Conservation (phyloP, 805 yeast genomes). For the Kodamaea kakaduensis region DNA sequence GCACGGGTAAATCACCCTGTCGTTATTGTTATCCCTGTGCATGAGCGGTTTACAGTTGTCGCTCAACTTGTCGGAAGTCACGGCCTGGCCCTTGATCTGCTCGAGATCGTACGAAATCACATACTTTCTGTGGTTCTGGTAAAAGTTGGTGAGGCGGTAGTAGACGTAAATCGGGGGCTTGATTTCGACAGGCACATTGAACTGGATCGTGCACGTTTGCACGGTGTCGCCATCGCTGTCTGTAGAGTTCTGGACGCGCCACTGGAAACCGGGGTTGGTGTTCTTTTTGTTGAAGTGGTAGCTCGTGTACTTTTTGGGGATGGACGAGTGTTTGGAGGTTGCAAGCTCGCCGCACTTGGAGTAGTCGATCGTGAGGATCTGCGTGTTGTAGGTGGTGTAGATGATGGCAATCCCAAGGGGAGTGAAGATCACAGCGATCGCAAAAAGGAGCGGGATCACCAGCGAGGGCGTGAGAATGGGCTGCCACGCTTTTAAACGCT, state of each 20-base stretch:
- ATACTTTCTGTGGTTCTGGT: constrained; percentile 91
- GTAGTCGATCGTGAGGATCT: constrained; percentile 71
- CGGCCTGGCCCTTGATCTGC: constrained; percentile 78
- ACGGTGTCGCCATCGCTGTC: constrained; percentile 32
- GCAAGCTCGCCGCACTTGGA: constrained; percentile 55
- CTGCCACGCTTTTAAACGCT: constrained; percentile 66
- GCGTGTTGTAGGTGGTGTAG: constrained; percentile 73
- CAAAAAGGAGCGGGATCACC: constrained; percentile 77
- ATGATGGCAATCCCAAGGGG: constrained; percentile 88
- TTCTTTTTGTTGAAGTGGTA: constrained; percentile 56
- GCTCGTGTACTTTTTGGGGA: constrained; percentile 57
- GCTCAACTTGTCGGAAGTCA: constrained; percentile 46
- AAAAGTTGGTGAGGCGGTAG: constrained; percentile 85
- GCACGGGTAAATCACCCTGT: constrained; percentile 72
- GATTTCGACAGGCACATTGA: constrained; percentile 68
- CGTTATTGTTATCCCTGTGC: constrained; percentile 23
- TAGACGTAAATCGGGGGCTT: constrained; percentile 70
- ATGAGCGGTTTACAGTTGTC: constrained; percentile 35
- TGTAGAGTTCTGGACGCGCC: constrained; percentile 48
- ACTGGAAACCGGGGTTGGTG: constrained; percentile 48
- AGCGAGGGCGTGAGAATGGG: constrained; percentile 91
- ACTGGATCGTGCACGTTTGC: constrained; percentile 58
- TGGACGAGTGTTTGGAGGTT: constrained; percentile 34
- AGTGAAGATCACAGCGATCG: constrained; percentile 75
- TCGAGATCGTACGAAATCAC: constrained; percentile 78